Base-by-base conservation (phyloP, 345 rosid species). In the Leavenworthia alabamica region DNA sequence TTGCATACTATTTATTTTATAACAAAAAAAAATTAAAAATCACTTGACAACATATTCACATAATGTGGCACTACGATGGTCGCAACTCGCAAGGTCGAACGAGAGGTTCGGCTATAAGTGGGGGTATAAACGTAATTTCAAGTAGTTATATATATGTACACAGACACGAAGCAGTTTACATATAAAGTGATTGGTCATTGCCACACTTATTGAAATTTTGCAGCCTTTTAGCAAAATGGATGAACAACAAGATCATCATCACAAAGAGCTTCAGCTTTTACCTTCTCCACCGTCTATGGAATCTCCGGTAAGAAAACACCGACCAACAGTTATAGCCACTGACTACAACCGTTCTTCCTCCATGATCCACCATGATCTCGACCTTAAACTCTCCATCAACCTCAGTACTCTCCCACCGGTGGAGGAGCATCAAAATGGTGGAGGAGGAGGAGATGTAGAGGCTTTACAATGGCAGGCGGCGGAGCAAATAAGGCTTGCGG, bases 381-480 rank as follows among this genome's bases (percentile, higher is more conserved):
- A 93, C 88, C 67, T 89, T 35, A 90, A 93, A 44, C 80, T 93
- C 24, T 89, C 99, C 7, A 93, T 93, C 66, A 93, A 86, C 37
- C 76, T 92, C 2, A 73, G 76, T 68, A 82, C 95, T 8, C 73
- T 84, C 62, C 35, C 74, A 2, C 67, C 76, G 0, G 39, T 78
- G 22, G 76, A 69, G 20, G 78, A 68, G 5, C 70, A 60, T 8
- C 64, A 57, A 4, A 77, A 26, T 7, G 79, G n/a, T n/a, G n/a
- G n/a, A n/a, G n/a, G n/a, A n/a, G n/a, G 56, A 42, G 56, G 81
- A 8, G 72, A 77, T 44, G 78, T 87, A 2, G 86, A 84, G 68
- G 82, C 88, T 3, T 9, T 93, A 74, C 89, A 86, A 66, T 89
- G 94, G 99, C 88, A 89, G 72, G 87, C 99, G 43, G 86, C 88